These are phyloP conservation scores for Vararia minispora DNA, from an alignment of 768 basidiomycete species.

Conservation along the genomic window DNA sequence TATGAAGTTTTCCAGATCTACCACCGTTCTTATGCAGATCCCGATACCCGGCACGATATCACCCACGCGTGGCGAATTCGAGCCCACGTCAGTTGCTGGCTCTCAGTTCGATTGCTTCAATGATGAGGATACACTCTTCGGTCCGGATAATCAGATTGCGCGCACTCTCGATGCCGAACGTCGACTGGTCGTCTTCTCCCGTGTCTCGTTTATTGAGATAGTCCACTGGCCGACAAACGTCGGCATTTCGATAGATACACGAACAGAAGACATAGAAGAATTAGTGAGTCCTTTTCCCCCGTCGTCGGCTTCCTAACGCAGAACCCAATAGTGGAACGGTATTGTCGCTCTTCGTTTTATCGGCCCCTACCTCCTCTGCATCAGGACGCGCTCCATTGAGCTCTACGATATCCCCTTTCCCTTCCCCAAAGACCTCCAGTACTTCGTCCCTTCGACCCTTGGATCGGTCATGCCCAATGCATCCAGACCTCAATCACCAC, in stretches of 20 bases:
- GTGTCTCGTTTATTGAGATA: slow-evolving; percentile 23
- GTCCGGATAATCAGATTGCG: slow-evolving; percentile 17
- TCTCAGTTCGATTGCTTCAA: not conserved
- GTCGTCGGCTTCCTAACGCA: not conserved
- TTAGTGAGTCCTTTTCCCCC: slow-evolving; percentile 18
- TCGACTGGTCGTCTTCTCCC: slow-evolving; percentile 23
- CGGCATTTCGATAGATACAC: slow-evolving; percentile 17
- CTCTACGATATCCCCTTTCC: slow-evolving; percentile 23
- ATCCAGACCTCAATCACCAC: slow-evolving; percentile 7
- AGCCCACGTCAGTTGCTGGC: no score
- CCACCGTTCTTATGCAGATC: slow-evolving; percentile 4
- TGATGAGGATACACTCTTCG: slow-evolving; percentile 3
- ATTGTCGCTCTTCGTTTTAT: slow-evolving; percentile 34
- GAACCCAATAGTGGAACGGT: slow-evolving; percentile 25
- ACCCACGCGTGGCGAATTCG: no score
- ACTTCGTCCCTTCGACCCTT: not conserved
- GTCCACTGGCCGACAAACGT: slow-evolving; percentile 25
- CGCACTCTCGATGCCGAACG: slow-evolving; percentile 24
- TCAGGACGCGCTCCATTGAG: slow-evolving; percentile 42
- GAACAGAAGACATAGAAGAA: slow-evolving; percentile 20
- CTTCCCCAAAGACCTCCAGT: not conserved
- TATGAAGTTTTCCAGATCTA: not conserved
- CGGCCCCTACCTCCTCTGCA: slow-evolving; percentile 38
- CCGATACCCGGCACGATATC: not conserved
- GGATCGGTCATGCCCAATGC: not conserved